phyloP scores from a whole-genome alignment of 2,329 filamentous ascomycete species.

The Pyricularia sp. region DNA sequence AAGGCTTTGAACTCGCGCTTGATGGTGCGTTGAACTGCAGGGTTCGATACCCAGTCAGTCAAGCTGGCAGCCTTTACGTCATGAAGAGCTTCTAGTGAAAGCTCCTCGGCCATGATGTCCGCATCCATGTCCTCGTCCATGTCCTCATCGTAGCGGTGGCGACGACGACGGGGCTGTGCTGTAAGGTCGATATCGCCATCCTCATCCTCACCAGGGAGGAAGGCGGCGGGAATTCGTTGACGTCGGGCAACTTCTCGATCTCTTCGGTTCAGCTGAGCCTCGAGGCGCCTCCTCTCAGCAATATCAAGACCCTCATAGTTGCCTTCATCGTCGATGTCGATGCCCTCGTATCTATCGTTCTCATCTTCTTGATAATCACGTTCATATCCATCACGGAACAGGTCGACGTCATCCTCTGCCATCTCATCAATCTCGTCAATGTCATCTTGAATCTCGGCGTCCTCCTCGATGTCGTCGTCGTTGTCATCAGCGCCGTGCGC shows the following conservation, averaged over 20 bases:
- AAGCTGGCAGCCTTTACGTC: constrained; percentile 90
- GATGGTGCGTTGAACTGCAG: constrained; percentile 82
- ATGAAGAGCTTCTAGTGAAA: constrained; percentile 78
- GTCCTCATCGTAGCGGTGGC: constrained; percentile 89
- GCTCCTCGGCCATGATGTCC: constrained; percentile 90
- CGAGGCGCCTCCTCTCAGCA: constrained; percentile 54
- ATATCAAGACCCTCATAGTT: constrained; percentile 60
- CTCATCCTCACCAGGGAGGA: constrained; percentile 70
- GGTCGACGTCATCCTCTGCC: constrained; percentile 68
- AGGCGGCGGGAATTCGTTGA: constrained; percentile 57
- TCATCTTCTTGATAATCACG: constrained; percentile 55
- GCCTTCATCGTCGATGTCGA: constrained; percentile 64
- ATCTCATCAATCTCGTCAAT: constrained; percentile 68
- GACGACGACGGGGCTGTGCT: constrained; percentile 68
- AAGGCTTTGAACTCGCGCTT: constrained; percentile 96
- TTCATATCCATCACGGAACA: constrained; percentile 63
- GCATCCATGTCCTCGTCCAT: constrained; percentile 83
- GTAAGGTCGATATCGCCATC: constrained; percentile 66
- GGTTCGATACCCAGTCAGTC: constrained; percentile 88
- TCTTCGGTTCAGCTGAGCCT: constrained; percentile 59
- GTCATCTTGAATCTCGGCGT: constrained; percentile 56
- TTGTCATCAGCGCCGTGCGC: constrained; percentile 55
- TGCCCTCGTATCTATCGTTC: constrained; percentile 56
- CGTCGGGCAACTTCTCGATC: constrained; percentile 58
- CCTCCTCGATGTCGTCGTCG: constrained; percentile 55